These are phyloP conservation scores for Geotrichum cucujoidarum DNA, from an alignment of 1,139 yeast species.

Conservation along the genomic window DNA sequence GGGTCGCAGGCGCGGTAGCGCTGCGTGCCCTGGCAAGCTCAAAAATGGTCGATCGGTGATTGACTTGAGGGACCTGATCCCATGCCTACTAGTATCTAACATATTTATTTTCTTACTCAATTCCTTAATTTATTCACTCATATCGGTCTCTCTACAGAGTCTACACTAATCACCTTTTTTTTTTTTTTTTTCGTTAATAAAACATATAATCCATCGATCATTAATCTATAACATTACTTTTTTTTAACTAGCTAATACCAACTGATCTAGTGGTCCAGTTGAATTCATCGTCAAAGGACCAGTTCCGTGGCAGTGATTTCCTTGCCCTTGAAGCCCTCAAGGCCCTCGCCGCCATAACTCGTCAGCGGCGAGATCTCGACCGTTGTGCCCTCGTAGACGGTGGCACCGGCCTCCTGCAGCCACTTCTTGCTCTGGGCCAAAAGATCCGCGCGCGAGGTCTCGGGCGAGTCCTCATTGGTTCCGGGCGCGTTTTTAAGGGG, in stretches of 20 bases:
- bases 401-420: conserved; percentile 67
- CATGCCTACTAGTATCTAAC: not conserved
- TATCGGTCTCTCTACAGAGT: not conserved
- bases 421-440: conserved; percentile 71
- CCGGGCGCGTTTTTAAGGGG: conserved; percentile 92
- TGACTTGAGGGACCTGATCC: not conserved
- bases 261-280: too few relatives aligned
- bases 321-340: conserved; percentile 55
- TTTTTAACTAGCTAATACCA: not conserved
- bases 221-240: too few relatives aligned
- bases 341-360: conserved; percentile 82
- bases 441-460: conserved; percentile 66
- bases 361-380: conserved; percentile 78
- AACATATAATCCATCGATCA: too few relatives aligned
- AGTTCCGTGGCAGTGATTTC: conserved; percentile 16
- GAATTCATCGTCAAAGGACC: too few relatives aligned
- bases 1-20: too few relatives aligned
- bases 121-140: conserved; percentile 1
- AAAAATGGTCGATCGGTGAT: not conserved
- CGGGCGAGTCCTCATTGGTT: conserved; percentile 75
- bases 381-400: conserved; percentile 41
- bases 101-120: not conserved
- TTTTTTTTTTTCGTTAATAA: not conserved
- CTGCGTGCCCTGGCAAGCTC: too few relatives aligned
- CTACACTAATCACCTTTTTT: not conserved